Base-by-base conservation (phyloP, 1,284 basidiomycete species). In the Abortiporus biennis region DNA sequence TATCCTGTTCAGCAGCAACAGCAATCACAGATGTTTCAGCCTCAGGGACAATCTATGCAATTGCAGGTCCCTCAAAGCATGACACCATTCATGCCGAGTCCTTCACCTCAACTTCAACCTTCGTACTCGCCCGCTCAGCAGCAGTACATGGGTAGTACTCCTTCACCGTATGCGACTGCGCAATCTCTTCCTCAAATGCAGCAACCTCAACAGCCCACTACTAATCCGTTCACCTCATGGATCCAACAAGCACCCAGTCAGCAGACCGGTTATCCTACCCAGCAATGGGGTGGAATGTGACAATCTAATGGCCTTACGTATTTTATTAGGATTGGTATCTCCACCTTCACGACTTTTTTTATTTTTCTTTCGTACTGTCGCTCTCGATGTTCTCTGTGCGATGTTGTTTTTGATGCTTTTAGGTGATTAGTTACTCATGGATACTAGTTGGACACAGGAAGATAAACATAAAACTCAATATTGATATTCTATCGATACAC, bases 191-290 rank as follows among this genome's bases (percentile, higher is more conserved):
- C 43, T 20, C 52, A 46, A 23, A 47, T 37, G 22, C 38, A 22
- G 27, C 54, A 52, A 24, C 44, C 43, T 19, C 55, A 47, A 16
- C 44, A 54, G 35, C 42, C 25, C 12, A 47, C 52, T 21, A 33
- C 27, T 38, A 63, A 57, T 45, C 56, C 58, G 39, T 65, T 62
- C 42, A 59, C 58, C 3, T 56, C 55, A 22, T 59, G 56, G 53
- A 43, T 59, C 44, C n/a, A n/a, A n/a, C 45, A 50, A 23, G 48
- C 47, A 29, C 52, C 51, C 40, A 51, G 38, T 47, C 45, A 49
- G 40, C 36, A 42, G 36, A 17, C n/a, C 19, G 31, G 34, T 17
- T 39, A 46, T 40, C 52, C 47, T 38, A 50, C 46, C 34, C 54
- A 53, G 44, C 50, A 48, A 39, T 49, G 52, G 51, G 46, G 38